Base-by-base conservation (phyloP, 371 early-diverging fungal species). In the Mucor circinelloides region DNA sequence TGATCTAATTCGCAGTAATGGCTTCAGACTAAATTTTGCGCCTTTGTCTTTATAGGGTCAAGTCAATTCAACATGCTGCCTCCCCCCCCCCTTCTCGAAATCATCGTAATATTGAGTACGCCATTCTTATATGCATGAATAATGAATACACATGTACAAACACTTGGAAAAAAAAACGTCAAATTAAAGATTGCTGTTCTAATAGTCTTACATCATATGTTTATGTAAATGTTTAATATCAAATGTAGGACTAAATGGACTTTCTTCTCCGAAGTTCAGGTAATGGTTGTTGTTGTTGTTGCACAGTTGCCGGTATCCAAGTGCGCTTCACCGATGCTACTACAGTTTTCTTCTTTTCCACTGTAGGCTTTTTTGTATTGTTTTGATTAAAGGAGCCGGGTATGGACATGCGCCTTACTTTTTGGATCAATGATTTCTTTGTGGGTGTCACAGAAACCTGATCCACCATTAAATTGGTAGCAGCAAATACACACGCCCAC, bases 401-500 rank as follows among this genome's bases (percentile, higher is more conserved):
- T 36, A 75, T 62, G 21, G 68, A 69, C 15, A 72, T 32, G 17
- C 63, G 71, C 30, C 70, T 66, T 19, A 58, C 27, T 48, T 13
- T 32, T 44, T 58, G 23, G 6, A 23, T 46, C 38, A 32, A 61
- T 6, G 57, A 54, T 28, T 46, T 68, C 21, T 46, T 46, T 21
- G 46, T 46, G 17, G 68, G 66, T 58, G 21, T 58, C 15, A 70
- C 58, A 17, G 61, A 58, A 10, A 70, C 72, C n/a, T 61, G 64
- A 60, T 74, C 71, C 2, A 81, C 71, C 62, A 78, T 67, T 19
- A 81, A 25, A 57, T 78, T 76, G 6, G 78, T 70, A 6, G 78
- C 38, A 0, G 76, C 64, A 56, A 81, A 78, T 4, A 81, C 68
- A 63, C 76, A 76, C 10, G 72, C 73, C 81, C 81, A 81, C 8